These are phyloP conservation scores for Dendrobium huoshanense DNA, from an alignment of 106 monocot species.

Conservation along the genomic window DNA sequence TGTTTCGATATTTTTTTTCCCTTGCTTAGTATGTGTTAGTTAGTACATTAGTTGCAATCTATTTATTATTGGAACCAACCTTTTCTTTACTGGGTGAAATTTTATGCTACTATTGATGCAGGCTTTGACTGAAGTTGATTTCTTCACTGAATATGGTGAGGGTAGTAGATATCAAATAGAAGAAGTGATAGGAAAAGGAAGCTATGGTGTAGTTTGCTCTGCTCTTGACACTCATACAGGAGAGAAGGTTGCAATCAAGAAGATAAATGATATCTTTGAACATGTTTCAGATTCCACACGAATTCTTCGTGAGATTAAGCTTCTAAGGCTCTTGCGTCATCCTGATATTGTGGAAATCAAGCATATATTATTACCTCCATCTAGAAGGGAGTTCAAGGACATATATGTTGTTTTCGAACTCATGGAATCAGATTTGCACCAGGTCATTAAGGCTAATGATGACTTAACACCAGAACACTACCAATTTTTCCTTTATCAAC, in stretches of 20 bases:
- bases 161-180: conserved; percentile 61
- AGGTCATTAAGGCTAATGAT: conserved; percentile 77
- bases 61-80: neutral
- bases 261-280: conserved; percentile 72
- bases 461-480: conserved; percentile 71
- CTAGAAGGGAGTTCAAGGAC: conserved; percentile 63
- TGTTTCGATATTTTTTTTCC: neutral
- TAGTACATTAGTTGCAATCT: neutral
- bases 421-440: conserved; percentile 77
- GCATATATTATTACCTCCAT: conserved; percentile 63
- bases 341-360: conserved; percentile 80
- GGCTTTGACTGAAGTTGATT: conserved; percentile 42
- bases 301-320: conserved; percentile 76
- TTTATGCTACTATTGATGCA: conserved; percentile 15
- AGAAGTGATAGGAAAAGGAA: conserved; percentile 76
- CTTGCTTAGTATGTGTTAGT: neutral
- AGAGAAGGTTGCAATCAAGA: conserved; percentile 76
- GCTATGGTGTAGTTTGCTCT: conserved; percentile 79
- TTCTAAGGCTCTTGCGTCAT: conserved; percentile 65
- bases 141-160: conserved; percentile 76
- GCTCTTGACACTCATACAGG: conserved; percentile 59
- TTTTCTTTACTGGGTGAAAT: neutral
- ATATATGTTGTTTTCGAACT: conserved; percentile 80
- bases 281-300: conserved; percentile 74
- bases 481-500: conserved; percentile 72